phyloP scores from a whole-genome alignment of 805 yeast species.

The Candida parachauliodes region DNA sequence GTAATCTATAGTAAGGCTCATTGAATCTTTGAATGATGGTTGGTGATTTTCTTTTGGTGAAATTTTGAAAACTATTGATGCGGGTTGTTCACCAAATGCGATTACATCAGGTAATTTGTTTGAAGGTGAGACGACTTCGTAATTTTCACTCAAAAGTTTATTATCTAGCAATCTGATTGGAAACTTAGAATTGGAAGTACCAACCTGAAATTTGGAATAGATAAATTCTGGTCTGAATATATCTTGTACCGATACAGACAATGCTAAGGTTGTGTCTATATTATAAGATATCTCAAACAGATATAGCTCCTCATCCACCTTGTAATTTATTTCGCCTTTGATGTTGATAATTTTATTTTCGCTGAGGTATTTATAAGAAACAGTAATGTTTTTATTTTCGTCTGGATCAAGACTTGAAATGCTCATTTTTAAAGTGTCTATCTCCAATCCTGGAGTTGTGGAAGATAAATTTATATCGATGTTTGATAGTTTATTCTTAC shows the following conservation, averaged over 20 bases:
- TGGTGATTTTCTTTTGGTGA: conserved; percentile 17
- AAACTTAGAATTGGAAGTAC: conserved; percentile 46
- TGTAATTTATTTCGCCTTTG: conserved; percentile 19
- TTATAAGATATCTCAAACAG: conserved; percentile 23
- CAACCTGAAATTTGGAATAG: conserved; percentile 66
- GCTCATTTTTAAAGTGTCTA: conserved; percentile 7
- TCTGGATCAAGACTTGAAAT: conserved; percentile 10
- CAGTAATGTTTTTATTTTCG: conserved; percentile 17
- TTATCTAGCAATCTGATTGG: conserved; percentile 56
- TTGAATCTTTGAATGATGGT: conserved; percentile 26
- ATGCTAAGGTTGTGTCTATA: conserved; percentile 52
- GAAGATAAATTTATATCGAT: conserved; percentile 17
- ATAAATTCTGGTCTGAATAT: conserved; percentile 55
- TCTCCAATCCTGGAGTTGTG: conserved; percentile 16
- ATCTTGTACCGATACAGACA: conserved; percentile 80
- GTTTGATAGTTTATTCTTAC: conserved; percentile 27
- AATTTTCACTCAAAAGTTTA: conserved; percentile 27
- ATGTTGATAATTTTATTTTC: conserved; percentile 25
- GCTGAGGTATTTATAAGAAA: conserved; percentile 30
- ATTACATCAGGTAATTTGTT: conserved; percentile 30
- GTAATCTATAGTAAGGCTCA: conserved; percentile 44
- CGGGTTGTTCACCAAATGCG: conserved; percentile 70
- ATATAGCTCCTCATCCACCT: conserved; percentile 16
- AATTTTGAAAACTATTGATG: conserved; percentile 58
- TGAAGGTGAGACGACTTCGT: conserved; percentile 19